These are phyloP conservation scores for Apiosordaria backusii DNA, from an alignment of 495 filamentous ascomycete species.

Conservation along the genomic window DNA sequence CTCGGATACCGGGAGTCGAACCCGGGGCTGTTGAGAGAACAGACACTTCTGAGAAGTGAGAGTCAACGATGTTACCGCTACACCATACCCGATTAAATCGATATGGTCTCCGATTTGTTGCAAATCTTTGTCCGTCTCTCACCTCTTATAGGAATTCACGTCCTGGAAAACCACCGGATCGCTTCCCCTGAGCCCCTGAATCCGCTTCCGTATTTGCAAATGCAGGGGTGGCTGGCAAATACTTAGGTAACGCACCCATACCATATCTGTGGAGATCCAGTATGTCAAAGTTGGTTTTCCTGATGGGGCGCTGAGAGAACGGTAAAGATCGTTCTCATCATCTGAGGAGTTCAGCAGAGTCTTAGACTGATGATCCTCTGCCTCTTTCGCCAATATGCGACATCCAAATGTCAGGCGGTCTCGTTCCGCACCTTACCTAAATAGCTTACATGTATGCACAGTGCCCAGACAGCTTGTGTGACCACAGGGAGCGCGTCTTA, in stretches of 20 bases:
- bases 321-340: no score
- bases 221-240: no score
- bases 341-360: background rate
- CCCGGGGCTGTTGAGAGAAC: constrained; percentile 18
- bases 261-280: no score
- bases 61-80: constrained; percentile 17
- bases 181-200: background rate
- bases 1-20: constrained; percentile 24
- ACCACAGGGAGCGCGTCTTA: background rate
- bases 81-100: constrained; percentile 15
- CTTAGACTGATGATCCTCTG: background rate
- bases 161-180: background rate
- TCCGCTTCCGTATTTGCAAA: background rate
- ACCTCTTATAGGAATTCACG: background rate
- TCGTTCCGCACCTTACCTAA: background rate
- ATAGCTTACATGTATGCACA: background rate
- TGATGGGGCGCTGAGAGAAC: no score
- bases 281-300: no score
- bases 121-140: background rate
- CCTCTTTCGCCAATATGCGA: background rate
- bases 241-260: no score
- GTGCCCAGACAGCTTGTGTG: background rate
- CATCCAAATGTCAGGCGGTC: background rate
- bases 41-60: constrained; percentile 46
- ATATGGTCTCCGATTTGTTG: constrained; percentile 14